phyloP scores from a whole-genome alignment of 352 stramenopile genomes.

The Pythium volutum region DNA sequence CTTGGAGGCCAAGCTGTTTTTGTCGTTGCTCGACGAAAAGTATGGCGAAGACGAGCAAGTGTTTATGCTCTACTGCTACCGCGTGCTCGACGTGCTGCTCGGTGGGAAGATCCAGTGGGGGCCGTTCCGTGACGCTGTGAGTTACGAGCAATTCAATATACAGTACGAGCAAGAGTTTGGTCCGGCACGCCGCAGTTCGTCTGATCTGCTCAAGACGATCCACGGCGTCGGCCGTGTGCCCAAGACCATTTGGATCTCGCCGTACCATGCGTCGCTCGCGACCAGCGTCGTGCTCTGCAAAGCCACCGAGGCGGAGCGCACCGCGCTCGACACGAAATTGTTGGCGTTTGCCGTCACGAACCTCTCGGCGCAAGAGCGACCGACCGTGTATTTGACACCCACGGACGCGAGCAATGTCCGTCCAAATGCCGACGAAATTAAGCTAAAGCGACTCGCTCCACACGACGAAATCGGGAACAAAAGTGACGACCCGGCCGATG shows the following conservation, averaged over 20 bases:
- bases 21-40: conserved; percentile 91
- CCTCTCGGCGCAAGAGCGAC: conserved; percentile 55
- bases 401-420: background rate
- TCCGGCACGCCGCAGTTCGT: conserved; percentile 1
- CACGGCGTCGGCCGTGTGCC: conserved; percentile 31
- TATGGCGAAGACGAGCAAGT: conserved; percentile 91
- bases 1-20: conserved; percentile 89
- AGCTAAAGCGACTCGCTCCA: background rate
- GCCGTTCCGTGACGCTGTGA: conserved; percentile 47
- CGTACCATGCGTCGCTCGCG: conserved; percentile 66
- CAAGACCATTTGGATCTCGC: conserved; percentile 81
- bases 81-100: conserved; percentile 70
- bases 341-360: conserved; percentile 62
- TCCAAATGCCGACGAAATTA: no score
- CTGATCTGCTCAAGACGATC: conserved; percentile 16
- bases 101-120: conserved; percentile 59
- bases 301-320: conserved; percentile 56
- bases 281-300: conserved; percentile 73
- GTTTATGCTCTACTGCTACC: conserved; percentile 90
- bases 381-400: conserved; percentile 39
- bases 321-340: conserved; percentile 60
- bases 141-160: conserved; percentile 50
- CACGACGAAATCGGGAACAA: conserved; percentile 11
- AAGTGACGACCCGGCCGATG: conserved; percentile 2
- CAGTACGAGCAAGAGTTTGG: conserved; percentile 43